Evolutionary conservation across 768 basidiomycete genomes (phyloP).

Genomic region (Trametopsis cervina): DNA sequence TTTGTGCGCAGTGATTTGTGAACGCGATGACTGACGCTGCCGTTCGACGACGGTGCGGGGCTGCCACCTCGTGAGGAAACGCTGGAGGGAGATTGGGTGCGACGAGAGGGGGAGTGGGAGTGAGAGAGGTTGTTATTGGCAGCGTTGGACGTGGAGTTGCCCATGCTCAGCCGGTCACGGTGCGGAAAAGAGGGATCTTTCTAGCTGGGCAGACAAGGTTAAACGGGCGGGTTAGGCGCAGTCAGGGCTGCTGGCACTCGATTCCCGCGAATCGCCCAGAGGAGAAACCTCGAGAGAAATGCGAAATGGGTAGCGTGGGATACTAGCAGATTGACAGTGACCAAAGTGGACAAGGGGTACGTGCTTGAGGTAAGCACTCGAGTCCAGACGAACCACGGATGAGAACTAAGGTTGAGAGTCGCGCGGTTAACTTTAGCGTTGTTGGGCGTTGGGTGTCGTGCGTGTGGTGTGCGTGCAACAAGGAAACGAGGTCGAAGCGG

Average conservation of each 20-base stretch:
- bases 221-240: neutral
- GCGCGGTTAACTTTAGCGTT: too few relatives aligned
- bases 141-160: slow-evolving; percentile 16
- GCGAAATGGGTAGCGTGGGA: neutral
- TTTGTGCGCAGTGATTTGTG: slow-evolving; percentile 59
- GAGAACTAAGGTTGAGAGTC: too few relatives aligned
- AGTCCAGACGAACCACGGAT: too few relatives aligned
- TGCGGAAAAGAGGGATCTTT: slow-evolving; percentile 1
- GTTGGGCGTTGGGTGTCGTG: neutral
- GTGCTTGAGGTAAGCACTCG: too few relatives aligned
- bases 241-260: neutral
- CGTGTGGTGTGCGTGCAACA: neutral
- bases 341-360: neutral
- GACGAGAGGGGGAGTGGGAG: slow-evolving; percentile 7
- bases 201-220: slow-evolving; percentile 1
- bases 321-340: neutral
- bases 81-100: slow-evolving; percentile 19
- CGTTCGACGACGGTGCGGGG: slow-evolving; percentile 13
- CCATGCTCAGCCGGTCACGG: slow-evolving; percentile 11
- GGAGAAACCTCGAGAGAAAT: slow-evolving; percentile 15
- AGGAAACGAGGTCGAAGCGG: neutral
- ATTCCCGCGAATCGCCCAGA: slow-evolving; percentile 3
- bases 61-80: slow-evolving; percentile 14
- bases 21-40: slow-evolving; percentile 18
- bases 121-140: slow-evolving; percentile 6